Base-by-base conservation (phyloP, 2,329 filamentous ascomycete species). In the Paraconiothyrium brasiliense region DNA sequence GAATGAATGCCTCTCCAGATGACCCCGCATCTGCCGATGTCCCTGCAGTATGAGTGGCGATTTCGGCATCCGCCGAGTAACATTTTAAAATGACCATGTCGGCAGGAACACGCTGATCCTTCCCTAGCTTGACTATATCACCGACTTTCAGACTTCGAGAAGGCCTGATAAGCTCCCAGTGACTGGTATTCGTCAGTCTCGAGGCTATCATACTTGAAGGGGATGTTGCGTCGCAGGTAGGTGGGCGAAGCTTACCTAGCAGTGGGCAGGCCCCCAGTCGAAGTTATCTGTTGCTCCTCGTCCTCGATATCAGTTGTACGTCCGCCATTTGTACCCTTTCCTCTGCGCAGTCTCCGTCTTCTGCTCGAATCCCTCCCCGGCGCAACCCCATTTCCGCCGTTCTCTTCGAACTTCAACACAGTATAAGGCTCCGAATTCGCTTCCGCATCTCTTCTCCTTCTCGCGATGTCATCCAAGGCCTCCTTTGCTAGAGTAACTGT, bases 51-150 rank as follows among this genome's bases (percentile, higher is more conserved):
- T 46, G 43, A 24, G 8, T 46, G 43, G 43, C 11, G 5, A 8
- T 22, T 13, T 24, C 37, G 9, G 61, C 67, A 7, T 76, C 74
- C 24, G 61, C 63, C 1, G 86, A 85, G 59, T 88, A 87, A 69
- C 92, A 97, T 79, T 97, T 95, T 55, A 99, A 76, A 58, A 99
- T 93, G 27, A 98, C 88, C 51, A 99, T 92, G 80, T 99, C 95
- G 20, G 95, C 94, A 9, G 95, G 95, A 24, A 99, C 90, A 67
- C 95, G 89, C 76, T 97, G 93, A 60, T 97, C 93, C 77, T 97
- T 98, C 68, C 87, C 87, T 32, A 99, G 85, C 76, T 96, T 97
- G 61, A 99, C 82, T n/a, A 99, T 91, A 78, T 99, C 95, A 27
- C 95, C 96, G 49, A 99, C 94, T 75, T 91, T 95, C 55, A 99